A percentile compares a stretch with the other conserved stretches of the same genome.
Conservation (phyloP, 1,139 yeast species). For the Saccharomyces hybrid region DNA sequence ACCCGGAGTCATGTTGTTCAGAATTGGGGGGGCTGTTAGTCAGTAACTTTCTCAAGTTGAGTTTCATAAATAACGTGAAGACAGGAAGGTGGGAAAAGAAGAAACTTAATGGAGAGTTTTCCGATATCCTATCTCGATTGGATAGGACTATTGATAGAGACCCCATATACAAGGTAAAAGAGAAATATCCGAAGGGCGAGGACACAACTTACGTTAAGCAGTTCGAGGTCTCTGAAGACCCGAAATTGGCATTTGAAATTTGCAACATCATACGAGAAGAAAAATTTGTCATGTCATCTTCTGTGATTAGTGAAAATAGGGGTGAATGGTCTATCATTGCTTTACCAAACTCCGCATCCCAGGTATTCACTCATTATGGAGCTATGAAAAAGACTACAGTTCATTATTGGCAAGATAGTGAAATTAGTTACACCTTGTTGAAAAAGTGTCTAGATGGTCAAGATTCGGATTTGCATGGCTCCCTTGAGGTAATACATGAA, state of each 20-base stretch:
- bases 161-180: conserved; percentile 11
- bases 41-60: conserved; percentile 53
- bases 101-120: conserved; percentile 1
- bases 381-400: conserved; percentile 31
- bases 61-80: conserved; percentile 36
- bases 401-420: conserved; percentile 20
- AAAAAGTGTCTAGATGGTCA: conserved; percentile 2
- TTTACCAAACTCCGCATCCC: conserved; percentile 49
- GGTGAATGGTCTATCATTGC: conserved; percentile 89
- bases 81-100: conserved; percentile 11
- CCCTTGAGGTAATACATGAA: conserved; percentile 14
- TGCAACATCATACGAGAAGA: conserved; percentile 16
- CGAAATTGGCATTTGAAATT: conserved; percentile 19
- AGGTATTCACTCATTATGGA: conserved; percentile 52
- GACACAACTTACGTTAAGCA: not conserved
- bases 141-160: conserved; percentile 18
- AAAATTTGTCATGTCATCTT: conserved; percentile 27
- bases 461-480: not conserved
- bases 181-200: not conserved
- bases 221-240: conserved; percentile 9
- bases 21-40: conserved; percentile 52
- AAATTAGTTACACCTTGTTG: conserved; percentile 8
- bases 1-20: conserved; percentile 92
- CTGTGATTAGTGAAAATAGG: conserved; percentile 21
- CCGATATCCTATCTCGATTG: not conserved